Evolutionary conservation across 352 stramenopile species (phyloP).

Genomic region (Pythium vanterpoolii): DNA sequence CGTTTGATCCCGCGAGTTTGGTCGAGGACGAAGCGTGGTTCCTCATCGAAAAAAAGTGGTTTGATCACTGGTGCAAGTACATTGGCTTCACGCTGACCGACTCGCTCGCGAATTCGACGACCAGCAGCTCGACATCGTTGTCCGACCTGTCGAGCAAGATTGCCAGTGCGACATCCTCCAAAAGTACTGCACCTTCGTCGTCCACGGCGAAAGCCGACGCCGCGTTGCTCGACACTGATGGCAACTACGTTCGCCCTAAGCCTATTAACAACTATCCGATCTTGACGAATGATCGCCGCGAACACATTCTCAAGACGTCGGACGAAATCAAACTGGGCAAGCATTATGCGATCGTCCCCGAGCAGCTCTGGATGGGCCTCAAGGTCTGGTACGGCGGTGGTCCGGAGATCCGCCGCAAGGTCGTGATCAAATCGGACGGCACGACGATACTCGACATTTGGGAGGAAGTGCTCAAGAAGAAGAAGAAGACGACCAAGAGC

Average conservation of each 20-base stretch:
- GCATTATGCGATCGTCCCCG: constrained; percentile 85
- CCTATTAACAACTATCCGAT: constrained; percentile 81
- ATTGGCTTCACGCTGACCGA: constrained; percentile 38
- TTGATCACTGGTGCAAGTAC: constrained; percentile 84
- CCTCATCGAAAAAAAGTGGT: constrained; percentile 82
- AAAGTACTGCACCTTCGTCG: constrained; percentile 1
- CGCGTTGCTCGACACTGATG: constrained; percentile 74
- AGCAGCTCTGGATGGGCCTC: constrained; percentile 87
- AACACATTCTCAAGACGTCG: constrained; percentile 61
- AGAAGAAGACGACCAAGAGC: constrained; percentile 41
- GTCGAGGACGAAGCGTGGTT: constrained; percentile 87
- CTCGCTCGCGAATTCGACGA: constrained; percentile 14
- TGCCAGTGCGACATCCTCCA: constrained; percentile 1
- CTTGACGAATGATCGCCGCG: constrained; percentile 59
- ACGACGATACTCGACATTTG: constrained; percentile 76
- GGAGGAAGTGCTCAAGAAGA: constrained; percentile 63
- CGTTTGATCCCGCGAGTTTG: constrained; percentile 61
- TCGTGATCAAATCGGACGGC: constrained; percentile 62
- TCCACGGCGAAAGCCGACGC: constrained; percentile 27
- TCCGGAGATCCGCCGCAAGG: constrained; percentile 81
- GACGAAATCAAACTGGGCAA: constrained; percentile 78
- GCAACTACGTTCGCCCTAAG: constrained; percentile 78
- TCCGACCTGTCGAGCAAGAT: constrained; percentile 23
- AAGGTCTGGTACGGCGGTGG: constrained; percentile 92
- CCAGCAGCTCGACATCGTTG: constrained; percentile 19